These are phyloP conservation scores for Epicoccum nigrum DNA, from an alignment of 2,329 filamentous ascomycete species.

Conservation along the genomic window DNA sequence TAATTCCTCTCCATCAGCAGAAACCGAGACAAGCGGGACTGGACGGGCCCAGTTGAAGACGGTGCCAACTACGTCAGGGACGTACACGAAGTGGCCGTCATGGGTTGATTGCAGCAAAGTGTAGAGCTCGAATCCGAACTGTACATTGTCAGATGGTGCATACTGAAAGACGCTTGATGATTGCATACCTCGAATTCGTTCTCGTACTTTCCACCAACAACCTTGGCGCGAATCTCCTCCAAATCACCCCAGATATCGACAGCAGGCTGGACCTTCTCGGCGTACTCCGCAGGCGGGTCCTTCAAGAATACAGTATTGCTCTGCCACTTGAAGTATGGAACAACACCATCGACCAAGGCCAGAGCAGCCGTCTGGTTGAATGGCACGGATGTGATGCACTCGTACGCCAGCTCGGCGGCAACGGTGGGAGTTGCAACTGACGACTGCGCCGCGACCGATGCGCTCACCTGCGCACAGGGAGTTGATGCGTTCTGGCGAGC, in stretches of 20 bases:
- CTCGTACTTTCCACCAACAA: constrained; percentile 44
- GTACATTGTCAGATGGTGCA: constrained; percentile 8
- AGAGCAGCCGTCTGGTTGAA: constrained; percentile 52
- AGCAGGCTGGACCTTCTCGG: constrained; percentile 51
- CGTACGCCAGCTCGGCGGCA: constrained; percentile 52
- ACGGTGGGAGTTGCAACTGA: constrained; percentile 47
- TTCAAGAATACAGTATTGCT: constrained; percentile 53
- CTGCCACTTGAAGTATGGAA: constrained; percentile 56
- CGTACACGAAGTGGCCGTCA: constrained; percentile 68
- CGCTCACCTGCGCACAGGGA: constrained; percentile 43
- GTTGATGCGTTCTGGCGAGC: constrained; percentile 37
- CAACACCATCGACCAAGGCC: constrained; percentile 51
- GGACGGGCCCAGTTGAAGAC: constrained; percentile 59
- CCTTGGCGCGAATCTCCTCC: constrained; percentile 48
- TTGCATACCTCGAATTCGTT: constrained; percentile 50
- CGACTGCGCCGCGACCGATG: constrained; percentile 34
- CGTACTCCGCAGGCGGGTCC: constrained; percentile 54
- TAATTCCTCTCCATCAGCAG: constrained; percentile 56
- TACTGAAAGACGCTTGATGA: neutral
- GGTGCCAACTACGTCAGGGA: constrained; percentile 59
- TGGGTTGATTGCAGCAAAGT: constrained; percentile 60
- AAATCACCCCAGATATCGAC: constrained; percentile 51
- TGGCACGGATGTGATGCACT: constrained; percentile 54
- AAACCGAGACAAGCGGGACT: constrained; percentile 64
- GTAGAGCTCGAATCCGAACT: constrained; percentile 45